Evolutionary conservation across 2,329 filamentous ascomycete species (phyloP).

Genomic region (Sarocladium strictum): DNA sequence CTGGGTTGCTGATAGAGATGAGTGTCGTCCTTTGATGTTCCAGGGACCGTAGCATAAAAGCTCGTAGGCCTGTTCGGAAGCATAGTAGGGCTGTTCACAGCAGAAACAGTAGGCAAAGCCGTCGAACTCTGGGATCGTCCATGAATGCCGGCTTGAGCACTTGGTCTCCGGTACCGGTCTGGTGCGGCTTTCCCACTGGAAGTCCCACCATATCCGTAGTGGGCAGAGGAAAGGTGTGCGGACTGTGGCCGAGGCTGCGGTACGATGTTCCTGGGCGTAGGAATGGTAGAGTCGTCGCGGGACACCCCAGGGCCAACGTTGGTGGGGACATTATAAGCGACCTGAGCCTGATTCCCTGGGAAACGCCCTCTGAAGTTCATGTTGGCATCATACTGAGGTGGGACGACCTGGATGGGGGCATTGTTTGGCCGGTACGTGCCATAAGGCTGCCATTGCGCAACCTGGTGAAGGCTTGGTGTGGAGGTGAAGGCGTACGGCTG

Average conservation of each 20-base stretch:
- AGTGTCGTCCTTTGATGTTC: constrained; percentile 61
- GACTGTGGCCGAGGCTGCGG: constrained; percentile 37
- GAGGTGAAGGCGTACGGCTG: constrained; percentile 73
- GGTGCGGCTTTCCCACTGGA: constrained; percentile 45
- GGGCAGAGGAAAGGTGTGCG: constrained; percentile 32
- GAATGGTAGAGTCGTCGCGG: constrained; percentile 47
- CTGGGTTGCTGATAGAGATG: constrained; percentile 48
- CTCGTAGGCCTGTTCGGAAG: constrained; percentile 44
- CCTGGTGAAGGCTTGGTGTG: constrained; percentile 58
- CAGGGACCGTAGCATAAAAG: constrained; percentile 42
- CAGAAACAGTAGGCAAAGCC: constrained; percentile 20
- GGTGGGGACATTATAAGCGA: constrained; percentile 20
- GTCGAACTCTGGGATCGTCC: constrained; percentile 29
- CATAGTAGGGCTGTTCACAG: constrained; percentile 24
- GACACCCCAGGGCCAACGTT: constrained; percentile 35
- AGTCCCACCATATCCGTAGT: constrained; percentile 39
- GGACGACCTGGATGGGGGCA: constrained; percentile 35
- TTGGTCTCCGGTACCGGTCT: constrained; percentile 73
- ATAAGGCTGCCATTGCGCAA: constrained; percentile 43
- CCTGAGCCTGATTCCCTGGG: constrained; percentile 15
- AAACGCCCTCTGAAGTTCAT: constrained; percentile 16
- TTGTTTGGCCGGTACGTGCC: constrained; percentile 42
- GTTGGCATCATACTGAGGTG: constrained; percentile 18
- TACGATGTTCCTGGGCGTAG: constrained; percentile 34
- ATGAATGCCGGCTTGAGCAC: constrained; percentile 36